Evolutionary conservation across 2,329 filamentous ascomycete species (phyloP).

Genomic region (Monosporascus sp.): DNA sequence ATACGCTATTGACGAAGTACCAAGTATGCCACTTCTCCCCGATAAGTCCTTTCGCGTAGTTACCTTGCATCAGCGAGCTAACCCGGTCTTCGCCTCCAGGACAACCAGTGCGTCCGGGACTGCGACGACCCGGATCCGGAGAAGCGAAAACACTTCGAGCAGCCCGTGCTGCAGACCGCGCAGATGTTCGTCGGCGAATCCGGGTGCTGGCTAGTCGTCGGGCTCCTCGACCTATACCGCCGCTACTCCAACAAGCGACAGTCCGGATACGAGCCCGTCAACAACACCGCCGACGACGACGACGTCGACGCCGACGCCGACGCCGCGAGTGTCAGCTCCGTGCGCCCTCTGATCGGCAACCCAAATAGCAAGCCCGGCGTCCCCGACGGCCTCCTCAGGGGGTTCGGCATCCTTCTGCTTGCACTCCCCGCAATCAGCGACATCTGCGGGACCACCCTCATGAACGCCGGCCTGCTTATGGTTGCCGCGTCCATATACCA

Average conservation of each 20-base stretch:
- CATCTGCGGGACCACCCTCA: slow-evolving; percentile 89
- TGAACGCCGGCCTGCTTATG: slow-evolving; percentile 93
- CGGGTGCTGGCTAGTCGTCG: slow-evolving; percentile 91
- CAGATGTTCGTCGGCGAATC: slow-evolving; percentile 98
- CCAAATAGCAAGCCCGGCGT: slow-evolving; percentile 31
- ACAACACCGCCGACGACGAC: slow-evolving; percentile 38
- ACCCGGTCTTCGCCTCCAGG: slow-evolving; percentile 43
- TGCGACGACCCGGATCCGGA: slow-evolving; percentile 67
- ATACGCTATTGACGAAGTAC: slow-evolving; percentile 94
- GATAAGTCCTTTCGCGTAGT: neutral
- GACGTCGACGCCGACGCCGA: slow-evolving; percentile 32
- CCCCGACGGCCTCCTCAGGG: slow-evolving; percentile 58
- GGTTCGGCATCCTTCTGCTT: slow-evolving; percentile 68
- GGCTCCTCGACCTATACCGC: slow-evolving; percentile 61
- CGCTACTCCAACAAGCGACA: slow-evolving; percentile 43
- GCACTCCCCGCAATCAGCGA: slow-evolving; percentile 88
- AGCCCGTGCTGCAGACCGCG: slow-evolving; percentile 90
- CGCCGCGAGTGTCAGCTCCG: slow-evolving; percentile 38
- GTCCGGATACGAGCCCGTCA: slow-evolving; percentile 63
- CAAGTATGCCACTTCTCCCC: slow-evolving; percentile 54
- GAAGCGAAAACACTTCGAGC: slow-evolving; percentile 73
- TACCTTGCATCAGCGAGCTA: slow-evolving; percentile 1
- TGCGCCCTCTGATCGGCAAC: slow-evolving; percentile 38
- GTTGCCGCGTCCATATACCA: slow-evolving; percentile 96
- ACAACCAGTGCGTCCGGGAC: slow-evolving; percentile 94